These are phyloP conservation scores for Lomentospora prolificans DNA, from an alignment of 2,329 filamentous ascomycete species.

Conservation along the genomic window DNA sequence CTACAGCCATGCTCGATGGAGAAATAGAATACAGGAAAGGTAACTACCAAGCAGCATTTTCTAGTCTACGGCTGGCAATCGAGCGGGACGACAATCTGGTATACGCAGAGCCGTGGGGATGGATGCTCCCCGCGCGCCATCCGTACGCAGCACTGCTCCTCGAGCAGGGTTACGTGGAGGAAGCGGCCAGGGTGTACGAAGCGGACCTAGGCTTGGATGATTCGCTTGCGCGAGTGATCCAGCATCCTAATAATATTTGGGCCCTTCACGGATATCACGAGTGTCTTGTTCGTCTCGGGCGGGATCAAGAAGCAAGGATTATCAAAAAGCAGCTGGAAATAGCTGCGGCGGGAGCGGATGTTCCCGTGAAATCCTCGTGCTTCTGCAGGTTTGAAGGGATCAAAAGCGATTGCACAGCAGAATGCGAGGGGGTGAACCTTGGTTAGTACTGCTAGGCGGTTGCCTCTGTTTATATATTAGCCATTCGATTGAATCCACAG, in stretches of 20 bases:
- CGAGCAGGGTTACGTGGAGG: constrained; percentile 50
- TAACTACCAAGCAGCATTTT: constrained; percentile 49
- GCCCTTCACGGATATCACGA: constrained; percentile 64
- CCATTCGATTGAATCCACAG: no score
- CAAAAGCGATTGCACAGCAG: no score
- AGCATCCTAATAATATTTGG: constrained; percentile 69
- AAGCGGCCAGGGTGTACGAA: constrained; percentile 47
- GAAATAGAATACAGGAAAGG: constrained; percentile 61
- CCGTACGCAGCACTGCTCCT: constrained; percentile 60
- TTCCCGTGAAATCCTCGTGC: constrained; percentile 46
- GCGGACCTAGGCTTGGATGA: constrained; percentile 52
- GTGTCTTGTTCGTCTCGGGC: constrained; percentile 48
- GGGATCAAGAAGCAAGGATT: constrained; percentile 26
- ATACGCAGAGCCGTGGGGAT: constrained; percentile 69
- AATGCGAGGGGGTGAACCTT: background rate
- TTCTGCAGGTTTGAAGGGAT: constrained; percentile 37
- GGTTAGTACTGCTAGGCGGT: no score
- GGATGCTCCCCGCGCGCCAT: constrained; percentile 68
- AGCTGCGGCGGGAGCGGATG: constrained; percentile 48
- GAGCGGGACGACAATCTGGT: constrained; percentile 51
- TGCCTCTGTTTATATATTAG: no score
- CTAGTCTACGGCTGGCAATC: constrained; percentile 46
- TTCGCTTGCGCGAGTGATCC: constrained; percentile 51
- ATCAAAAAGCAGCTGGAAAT: constrained; percentile 35
- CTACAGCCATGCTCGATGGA: constrained; percentile 59